Evolutionary conservation across 1,139 yeast genomes (phyloP).

Genomic region (Blastobotrys persicus): DNA sequence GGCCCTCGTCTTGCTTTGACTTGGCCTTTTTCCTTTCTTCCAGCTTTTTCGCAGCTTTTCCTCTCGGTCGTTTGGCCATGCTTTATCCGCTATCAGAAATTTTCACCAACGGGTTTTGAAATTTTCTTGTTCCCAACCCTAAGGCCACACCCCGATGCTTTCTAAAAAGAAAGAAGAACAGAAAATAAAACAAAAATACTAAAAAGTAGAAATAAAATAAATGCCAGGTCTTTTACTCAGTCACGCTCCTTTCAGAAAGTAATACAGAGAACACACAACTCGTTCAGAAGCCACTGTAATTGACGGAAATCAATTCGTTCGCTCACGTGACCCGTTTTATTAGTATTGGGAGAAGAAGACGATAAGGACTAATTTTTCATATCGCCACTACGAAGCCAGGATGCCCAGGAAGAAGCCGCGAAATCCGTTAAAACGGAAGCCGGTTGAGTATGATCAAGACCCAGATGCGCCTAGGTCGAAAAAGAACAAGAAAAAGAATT

Average conservation of each 20-base stretch:
- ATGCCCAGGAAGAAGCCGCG: conserved; percentile 33
- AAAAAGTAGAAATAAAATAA: too few relatives aligned
- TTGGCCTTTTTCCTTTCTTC: conserved; percentile 28
- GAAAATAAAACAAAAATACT: too few relatives aligned
- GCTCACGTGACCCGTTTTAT: too few relatives aligned
- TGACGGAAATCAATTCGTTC: too few relatives aligned
- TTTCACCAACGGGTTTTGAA: neutral
- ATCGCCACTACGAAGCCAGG: conserved; percentile 1
- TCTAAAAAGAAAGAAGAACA: too few relatives aligned
- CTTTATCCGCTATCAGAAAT: neutral
- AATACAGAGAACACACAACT: too few relatives aligned
- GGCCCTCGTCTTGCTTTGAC: conserved; percentile 23
- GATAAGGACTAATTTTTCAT: neutral
- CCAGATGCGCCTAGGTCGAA: conserved; percentile 22
- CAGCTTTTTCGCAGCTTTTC: conserved; percentile 26
- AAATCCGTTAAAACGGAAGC: conserved; percentile 30
- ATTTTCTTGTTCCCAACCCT: neutral
- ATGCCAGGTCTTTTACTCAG: too few relatives aligned
- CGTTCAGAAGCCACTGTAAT: too few relatives aligned
- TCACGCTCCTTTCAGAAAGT: too few relatives aligned
- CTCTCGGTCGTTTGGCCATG: conserved; percentile 35
- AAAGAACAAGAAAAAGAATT: conserved; percentile 18
- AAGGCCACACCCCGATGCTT: too few relatives aligned
- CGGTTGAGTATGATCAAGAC: conserved; percentile 28
- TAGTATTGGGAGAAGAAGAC: too few relatives aligned